phyloP scores from a whole-genome alignment of 192 early-diverging fungal species.

The Piromyces sp. region DNA sequence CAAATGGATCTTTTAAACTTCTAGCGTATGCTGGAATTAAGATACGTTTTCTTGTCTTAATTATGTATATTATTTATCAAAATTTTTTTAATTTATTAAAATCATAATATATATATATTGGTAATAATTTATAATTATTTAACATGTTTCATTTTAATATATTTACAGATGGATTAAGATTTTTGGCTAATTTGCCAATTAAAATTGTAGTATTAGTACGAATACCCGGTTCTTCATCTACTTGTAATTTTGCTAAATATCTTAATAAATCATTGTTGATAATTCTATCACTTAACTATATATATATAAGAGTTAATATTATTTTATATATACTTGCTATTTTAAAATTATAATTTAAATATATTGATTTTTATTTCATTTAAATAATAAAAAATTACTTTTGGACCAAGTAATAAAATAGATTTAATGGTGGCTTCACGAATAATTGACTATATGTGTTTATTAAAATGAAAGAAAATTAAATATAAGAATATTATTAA shows the following conservation, averaged over 20 bases:
- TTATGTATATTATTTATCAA: not conserved
- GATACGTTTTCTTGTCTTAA: constrained; percentile 56
- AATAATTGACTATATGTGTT: constrained; percentile 46
- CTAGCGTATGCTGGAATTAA: constrained; percentile 68
- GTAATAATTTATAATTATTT: too few relatives aligned
- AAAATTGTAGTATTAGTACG: constrained; percentile 91
- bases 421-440: constrained; percentile 83
- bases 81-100: not conserved
- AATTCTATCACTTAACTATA: constrained; percentile 42
- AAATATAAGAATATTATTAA: too few relatives aligned
- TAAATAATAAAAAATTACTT: constrained; percentile 14
- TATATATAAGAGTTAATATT: not conserved
- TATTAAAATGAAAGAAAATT: not conserved
- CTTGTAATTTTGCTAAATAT: constrained; percentile 75
- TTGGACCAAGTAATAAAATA: constrained; percentile 52
- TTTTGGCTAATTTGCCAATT: constrained; percentile 72
- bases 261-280: constrained; percentile 72
- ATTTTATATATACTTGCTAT: too few relatives aligned
- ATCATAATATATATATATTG: too few relatives aligned
- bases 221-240: constrained; percentile 86
- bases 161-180: constrained; percentile 54
- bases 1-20: constrained; percentile 70
- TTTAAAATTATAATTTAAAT: too few relatives aligned
- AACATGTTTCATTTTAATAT: not conserved
- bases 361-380: too few relatives aligned